Percentiles rank a stretch among this genome's conserved stretches.
These are phyloP conservation scores for Isoetes taiwanensis DNA, from an alignment of 75 land plant genomes.

Conservation along the genomic window DNA sequence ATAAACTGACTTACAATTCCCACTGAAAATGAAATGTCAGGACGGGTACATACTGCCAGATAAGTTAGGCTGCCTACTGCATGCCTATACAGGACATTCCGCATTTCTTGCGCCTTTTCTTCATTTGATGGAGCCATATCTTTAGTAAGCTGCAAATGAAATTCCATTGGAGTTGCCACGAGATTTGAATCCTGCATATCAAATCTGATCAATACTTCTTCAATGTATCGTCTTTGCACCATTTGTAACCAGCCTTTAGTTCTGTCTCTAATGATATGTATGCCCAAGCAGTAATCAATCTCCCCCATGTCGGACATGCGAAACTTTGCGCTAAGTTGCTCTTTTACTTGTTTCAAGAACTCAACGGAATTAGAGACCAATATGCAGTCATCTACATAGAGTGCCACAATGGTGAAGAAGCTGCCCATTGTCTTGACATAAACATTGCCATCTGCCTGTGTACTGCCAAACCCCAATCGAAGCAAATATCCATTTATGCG, in stretches of 20 bases:
- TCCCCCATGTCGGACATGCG: not conserved
- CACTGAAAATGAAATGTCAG: slow-evolving; percentile 2
- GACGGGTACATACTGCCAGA: slow-evolving; percentile 6
- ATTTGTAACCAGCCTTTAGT: no score
- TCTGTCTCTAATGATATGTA: not conserved
- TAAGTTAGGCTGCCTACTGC: slow-evolving; percentile 2
- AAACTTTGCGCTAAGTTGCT: not conserved
- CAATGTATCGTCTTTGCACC: not conserved
- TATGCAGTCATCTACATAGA: not conserved
- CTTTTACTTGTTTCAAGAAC: no score
- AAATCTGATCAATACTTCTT: no score
- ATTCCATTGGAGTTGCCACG: no score
- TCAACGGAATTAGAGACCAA: not conserved
- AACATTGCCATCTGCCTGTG: not conserved
- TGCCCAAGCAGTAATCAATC: not conserved
- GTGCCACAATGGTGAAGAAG: not conserved
- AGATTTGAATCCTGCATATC: no score
- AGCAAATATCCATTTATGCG: not conserved
- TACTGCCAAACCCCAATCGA: not conserved
- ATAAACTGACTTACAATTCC: slow-evolving; percentile 2
- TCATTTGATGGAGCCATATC: no score
- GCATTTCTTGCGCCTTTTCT: not conserved
- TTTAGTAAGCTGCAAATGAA: no score
- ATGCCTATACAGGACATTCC: not conserved
- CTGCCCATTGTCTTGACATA: not conserved